These are phyloP conservation scores for Paecilomyces fulvus DNA, from an alignment of 2,329 filamentous ascomycete genomes.

Conservation along the genomic window DNA sequence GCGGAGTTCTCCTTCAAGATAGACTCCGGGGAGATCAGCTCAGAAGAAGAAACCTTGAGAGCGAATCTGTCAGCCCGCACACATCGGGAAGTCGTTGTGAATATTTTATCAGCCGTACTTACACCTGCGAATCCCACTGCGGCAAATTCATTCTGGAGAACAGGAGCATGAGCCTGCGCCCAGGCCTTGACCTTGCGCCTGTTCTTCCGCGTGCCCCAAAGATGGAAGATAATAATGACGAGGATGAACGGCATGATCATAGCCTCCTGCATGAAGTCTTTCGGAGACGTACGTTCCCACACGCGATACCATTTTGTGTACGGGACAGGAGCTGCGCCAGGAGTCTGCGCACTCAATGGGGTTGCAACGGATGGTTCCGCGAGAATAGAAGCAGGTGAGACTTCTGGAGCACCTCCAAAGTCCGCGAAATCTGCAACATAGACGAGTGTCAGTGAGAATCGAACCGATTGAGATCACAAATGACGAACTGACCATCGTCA, in stretches of 20 bases:
- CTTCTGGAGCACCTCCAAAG: slow-evolving; percentile 71
- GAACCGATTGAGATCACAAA: slow-evolving; percentile 13
- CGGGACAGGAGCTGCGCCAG: slow-evolving; percentile 48
- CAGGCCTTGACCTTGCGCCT: slow-evolving; percentile 70
- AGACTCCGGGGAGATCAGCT: slow-evolving; percentile 44
- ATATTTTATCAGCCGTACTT: slow-evolving; percentile 35
- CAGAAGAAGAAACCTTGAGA: slow-evolving; percentile 24
- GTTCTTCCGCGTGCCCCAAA: slow-evolving; percentile 75
- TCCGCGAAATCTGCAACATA: slow-evolving; percentile 72
- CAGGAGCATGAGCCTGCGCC: slow-evolving; percentile 64
- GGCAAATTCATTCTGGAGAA: slow-evolving; percentile 74
- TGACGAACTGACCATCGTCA: slow-evolving; percentile 27
- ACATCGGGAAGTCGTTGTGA: no score
- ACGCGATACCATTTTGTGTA: slow-evolving; percentile 97
- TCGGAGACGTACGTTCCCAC: slow-evolving; percentile 76
- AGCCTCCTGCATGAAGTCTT: slow-evolving; percentile 83
- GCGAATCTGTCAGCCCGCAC: slow-evolving; percentile 30
- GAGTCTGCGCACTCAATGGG: slow-evolving; percentile 33
- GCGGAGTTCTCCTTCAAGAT: slow-evolving; percentile 79
- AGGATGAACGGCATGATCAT: slow-evolving; percentile 68
- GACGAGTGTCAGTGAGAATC: slow-evolving; percentile 11
- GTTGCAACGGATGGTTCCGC: slow-evolving; percentile 29
- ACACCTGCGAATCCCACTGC: slow-evolving; percentile 67
- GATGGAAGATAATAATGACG: slow-evolving; percentile 67
- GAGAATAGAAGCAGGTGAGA: slow-evolving; percentile 44